These are phyloP conservation scores for Cryptosporidium ryanae DNA, from an alignment of 169 alveolate species.

Conservation along the genomic window DNA sequence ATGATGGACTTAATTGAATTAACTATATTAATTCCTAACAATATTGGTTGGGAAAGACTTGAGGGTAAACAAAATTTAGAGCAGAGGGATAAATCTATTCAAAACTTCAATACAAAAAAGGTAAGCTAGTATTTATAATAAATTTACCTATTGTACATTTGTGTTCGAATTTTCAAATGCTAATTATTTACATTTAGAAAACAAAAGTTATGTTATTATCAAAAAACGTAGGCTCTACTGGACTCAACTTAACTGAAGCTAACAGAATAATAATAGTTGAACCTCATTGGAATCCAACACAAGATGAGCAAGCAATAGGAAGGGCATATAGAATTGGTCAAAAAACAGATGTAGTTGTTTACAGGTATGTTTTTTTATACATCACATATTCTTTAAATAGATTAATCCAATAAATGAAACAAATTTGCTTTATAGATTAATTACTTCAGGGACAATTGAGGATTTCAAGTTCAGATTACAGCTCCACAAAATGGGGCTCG, in stretches of 20 bases:
- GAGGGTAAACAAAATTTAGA: constrained; percentile 48
- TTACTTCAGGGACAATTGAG: constrained; percentile 52
- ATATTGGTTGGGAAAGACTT: constrained; percentile 46
- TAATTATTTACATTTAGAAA: constrained; percentile 21
- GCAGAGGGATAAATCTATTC: constrained; percentile 1
- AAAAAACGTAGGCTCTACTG: constrained; percentile 85
- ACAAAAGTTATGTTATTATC: constrained; percentile 85
- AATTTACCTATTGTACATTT: no score
- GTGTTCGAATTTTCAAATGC: no score
- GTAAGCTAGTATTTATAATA: constrained; percentile 9
- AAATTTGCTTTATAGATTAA: neutral
- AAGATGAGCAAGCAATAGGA: constrained; percentile 87
- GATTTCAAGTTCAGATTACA: constrained; percentile 69
- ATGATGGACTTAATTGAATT: constrained; percentile 54
- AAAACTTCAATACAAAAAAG: constrained; percentile 21
- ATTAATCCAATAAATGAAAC: no score
- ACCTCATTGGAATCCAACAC: constrained; percentile 88
- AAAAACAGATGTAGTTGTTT: constrained; percentile 84
- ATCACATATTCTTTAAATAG: neutral
- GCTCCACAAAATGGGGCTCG: constrained; percentile 68
- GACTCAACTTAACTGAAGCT: constrained; percentile 86
- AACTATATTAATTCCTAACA: constrained; percentile 50
- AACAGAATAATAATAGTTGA: constrained; percentile 85
- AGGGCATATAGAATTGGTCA: constrained; percentile 87
- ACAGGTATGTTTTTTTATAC: constrained; percentile 76